Conservation (phyloP, 2,329 filamentous ascomycete species). For the Thyridium curvatum region DNA sequence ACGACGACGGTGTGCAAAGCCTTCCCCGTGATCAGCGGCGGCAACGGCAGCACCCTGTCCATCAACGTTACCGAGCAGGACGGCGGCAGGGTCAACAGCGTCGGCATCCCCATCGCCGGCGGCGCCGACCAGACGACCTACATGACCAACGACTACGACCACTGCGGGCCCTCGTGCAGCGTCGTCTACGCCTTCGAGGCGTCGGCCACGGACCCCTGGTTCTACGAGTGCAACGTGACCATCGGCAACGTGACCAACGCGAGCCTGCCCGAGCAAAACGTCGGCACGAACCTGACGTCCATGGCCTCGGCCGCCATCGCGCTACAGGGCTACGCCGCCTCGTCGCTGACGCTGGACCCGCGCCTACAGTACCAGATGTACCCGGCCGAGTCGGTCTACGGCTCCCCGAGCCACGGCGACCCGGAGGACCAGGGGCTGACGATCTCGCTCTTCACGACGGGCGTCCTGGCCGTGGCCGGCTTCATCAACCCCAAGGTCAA, state of each 20-base stretch:
- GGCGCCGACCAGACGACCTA: slow-evolving; percentile 28
- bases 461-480: slow-evolving; percentile 25
- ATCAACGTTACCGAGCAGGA: slow-evolving; percentile 19
- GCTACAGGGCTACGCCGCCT: slow-evolving; percentile 27
- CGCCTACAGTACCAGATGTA: slow-evolving; percentile 30
- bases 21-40: slow-evolving; percentile 21
- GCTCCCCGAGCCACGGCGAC: slow-evolving; percentile 22
- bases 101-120: slow-evolving; percentile 17
- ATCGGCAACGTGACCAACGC: slow-evolving; percentile 18
- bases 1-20: slow-evolving; percentile 20
- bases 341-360: slow-evolving; percentile 13
- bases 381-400: slow-evolving; percentile 31
- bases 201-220: slow-evolving; percentile 27
- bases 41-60: slow-evolving; percentile 17
- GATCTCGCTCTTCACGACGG: slow-evolving; percentile 27
- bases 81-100: slow-evolving; percentile 9
- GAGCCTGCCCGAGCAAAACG: slow-evolving; percentile 6
- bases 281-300: slow-evolving; percentile 24
- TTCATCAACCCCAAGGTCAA: slow-evolving; percentile 18
- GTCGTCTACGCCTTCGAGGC: slow-evolving; percentile 30
- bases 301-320: slow-evolving; percentile 30
- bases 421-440: slow-evolving; percentile 2
- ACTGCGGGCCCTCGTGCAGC: slow-evolving; percentile 18
- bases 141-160: slow-evolving; percentile 19
- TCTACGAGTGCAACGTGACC: slow-evolving; percentile 32